Evolutionary conservation across 805 yeast genomes (phyloP).

Genomic region (Martiniozyma abietophila): DNA sequence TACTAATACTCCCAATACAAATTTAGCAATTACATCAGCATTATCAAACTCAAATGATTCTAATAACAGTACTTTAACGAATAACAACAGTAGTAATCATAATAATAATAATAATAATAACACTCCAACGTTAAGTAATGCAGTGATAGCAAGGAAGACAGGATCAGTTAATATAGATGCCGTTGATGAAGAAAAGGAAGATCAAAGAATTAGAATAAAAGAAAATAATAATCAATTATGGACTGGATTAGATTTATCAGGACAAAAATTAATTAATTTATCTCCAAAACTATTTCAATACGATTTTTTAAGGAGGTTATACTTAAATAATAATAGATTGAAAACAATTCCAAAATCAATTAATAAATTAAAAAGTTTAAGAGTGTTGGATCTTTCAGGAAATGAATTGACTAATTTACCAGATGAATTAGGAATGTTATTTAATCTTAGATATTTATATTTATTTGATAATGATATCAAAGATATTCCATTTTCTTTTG

Average conservation of each 20-base stretch:
- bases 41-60: conserved; percentile 13
- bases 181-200: conserved; percentile 55
- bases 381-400: conserved; percentile 78
- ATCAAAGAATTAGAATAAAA: conserved; percentile 50
- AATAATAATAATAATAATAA: conserved; percentile 29
- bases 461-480: conserved; percentile 78
- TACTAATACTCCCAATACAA: no score
- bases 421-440: conserved; percentile 73
- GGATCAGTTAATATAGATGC: conserved; percentile 23
- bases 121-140: conserved; percentile 29
- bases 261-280: conserved; percentile 68
- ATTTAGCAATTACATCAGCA: no score
- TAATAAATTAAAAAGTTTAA: conserved; percentile 57
- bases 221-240: conserved; percentile 73
- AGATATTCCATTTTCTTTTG: conserved; percentile 75
- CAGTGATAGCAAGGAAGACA: conserved; percentile 24
- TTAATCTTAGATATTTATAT: conserved; percentile 69
- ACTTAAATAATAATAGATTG: conserved; percentile 78
- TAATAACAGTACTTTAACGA: conserved; percentile 11
- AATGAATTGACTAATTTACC: conserved; percentile 71
- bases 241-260: conserved; percentile 89
- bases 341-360: conserved; percentile 58
- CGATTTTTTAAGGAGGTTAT: conserved; percentile 76
- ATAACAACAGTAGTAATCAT: no score
- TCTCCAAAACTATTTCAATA: conserved; percentile 73